Conservation (phyloP, 495 filamentous ascomycete species). For the Paragyromitra xinjiangensis region DNA sequence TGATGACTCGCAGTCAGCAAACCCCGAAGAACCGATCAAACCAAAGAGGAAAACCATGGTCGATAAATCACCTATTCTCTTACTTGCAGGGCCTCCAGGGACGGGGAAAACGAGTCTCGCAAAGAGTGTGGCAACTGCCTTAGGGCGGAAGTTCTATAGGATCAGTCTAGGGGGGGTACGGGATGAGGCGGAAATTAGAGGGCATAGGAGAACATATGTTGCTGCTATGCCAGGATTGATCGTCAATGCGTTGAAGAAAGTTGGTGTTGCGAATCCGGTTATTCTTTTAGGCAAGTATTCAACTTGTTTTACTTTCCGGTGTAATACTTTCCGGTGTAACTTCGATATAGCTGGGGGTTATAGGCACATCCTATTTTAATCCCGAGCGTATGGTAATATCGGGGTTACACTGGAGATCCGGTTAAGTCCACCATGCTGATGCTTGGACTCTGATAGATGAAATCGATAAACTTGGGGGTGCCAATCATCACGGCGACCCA, state of each 20-base stretch:
- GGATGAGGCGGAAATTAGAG: conserved; percentile 96
- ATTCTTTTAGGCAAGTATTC: conserved; percentile 72
- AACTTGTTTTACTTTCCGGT: conserved; percentile 8
- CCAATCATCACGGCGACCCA: conserved; percentile 94
- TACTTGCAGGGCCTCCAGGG: conserved; percentile 93
- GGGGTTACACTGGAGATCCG: conserved; percentile 28
- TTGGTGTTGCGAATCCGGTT: conserved; percentile 93
- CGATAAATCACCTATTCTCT: conserved; percentile 94
- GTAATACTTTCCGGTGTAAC: conserved; percentile 23
- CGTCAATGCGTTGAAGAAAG: conserved; percentile 94
- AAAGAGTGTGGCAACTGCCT: conserved; percentile 87
- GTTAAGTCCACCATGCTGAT: conserved; percentile 38
- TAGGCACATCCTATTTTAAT: conserved; percentile 25
- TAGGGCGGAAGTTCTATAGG: conserved; percentile 95
- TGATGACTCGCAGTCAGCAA: conserved; percentile 6
- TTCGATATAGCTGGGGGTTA: conserved; percentile 19
- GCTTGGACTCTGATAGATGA: conserved; percentile 68
- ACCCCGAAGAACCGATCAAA: conserved; percentile 32
- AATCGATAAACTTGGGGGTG: conserved; percentile 94
- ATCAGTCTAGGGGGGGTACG: conserved; percentile 96
- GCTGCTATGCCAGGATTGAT: conserved; percentile 98
- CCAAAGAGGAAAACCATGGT: conserved; percentile 62
- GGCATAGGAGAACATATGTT: conserved; percentile 95
- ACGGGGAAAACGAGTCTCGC: conserved; percentile 97
- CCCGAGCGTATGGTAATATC: conserved; percentile 38